phyloP scores from a whole-genome alignment of 2,329 filamentous ascomycete genomes.

The Colletotrichum orbiculare region DNA sequence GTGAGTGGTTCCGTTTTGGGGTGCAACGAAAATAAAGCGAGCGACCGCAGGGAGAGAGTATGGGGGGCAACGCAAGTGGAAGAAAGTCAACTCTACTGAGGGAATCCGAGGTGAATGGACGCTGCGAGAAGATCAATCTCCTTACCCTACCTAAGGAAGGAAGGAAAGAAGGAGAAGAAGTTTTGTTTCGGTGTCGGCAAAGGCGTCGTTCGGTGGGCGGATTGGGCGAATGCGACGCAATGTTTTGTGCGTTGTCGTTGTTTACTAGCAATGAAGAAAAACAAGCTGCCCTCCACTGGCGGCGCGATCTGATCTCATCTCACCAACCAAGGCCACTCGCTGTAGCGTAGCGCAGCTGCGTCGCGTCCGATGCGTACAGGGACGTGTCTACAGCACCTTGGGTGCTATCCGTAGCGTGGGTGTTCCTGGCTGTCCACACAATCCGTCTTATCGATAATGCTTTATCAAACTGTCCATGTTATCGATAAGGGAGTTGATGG shows the following conservation, averaged over 20 bases:
- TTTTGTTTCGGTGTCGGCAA: slow-evolving; percentile 17
- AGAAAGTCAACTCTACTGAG: no score
- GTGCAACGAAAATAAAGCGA: no score
- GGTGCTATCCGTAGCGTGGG: slow-evolving; percentile 23
- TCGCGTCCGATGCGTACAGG: slow-evolving; percentile 14
- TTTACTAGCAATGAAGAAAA: slow-evolving; percentile 38
- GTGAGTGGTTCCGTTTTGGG: no score
- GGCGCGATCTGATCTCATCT: slow-evolving; percentile 36
- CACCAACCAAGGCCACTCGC: slow-evolving; percentile 29
- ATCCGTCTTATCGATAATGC: slow-evolving; percentile 20
- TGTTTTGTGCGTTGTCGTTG: slow-evolving; percentile 37
- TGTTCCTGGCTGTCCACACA: slow-evolving; percentile 20
- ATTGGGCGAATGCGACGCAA: slow-evolving; percentile 20
- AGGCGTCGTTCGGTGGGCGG: slow-evolving; percentile 25
- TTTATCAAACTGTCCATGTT: neutral
- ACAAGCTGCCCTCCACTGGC: slow-evolving; percentile 11
- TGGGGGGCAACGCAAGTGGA: no score
- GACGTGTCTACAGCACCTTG: no score
- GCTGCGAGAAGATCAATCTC: no score
- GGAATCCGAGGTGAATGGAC: no score
- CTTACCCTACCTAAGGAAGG: no score
- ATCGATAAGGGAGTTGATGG: slow-evolving; percentile 32
- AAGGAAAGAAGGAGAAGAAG: neutral
- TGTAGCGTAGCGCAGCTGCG: slow-evolving; percentile 4
- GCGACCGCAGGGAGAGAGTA: no score